phyloP scores from a whole-genome alignment of 2,329 filamentous ascomycete genomes.

The Cryphonectria japonica region DNA sequence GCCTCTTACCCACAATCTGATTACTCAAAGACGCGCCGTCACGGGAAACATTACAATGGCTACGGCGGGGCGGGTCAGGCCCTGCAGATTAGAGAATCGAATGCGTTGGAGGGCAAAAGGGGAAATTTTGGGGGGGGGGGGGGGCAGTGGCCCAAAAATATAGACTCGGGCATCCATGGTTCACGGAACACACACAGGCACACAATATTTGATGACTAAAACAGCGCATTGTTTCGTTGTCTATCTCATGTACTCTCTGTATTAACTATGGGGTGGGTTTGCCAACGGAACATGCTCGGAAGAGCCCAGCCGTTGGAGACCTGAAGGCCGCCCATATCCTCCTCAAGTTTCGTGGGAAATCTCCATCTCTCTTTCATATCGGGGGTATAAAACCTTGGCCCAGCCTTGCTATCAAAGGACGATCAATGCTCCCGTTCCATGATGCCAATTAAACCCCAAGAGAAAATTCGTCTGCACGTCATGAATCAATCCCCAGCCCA shows the following conservation, averaged over 20 bases:
- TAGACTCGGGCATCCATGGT: not conserved
- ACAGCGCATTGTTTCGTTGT: not conserved
- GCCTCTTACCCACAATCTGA: not conserved
- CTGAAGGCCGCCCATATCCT: slow-evolving; percentile 2
- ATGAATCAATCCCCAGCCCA: not conserved
- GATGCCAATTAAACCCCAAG: slow-evolving; percentile 5
- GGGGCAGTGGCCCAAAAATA: not conserved
- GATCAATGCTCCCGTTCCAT: slow-evolving; percentile 9
- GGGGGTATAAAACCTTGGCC: slow-evolving; percentile 20
- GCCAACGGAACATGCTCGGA: not conserved
- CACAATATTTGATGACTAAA: not conserved
- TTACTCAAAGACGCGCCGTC: not conserved
- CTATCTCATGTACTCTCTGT: not conserved
- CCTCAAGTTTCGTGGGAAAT: not conserved
- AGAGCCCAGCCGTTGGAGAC: not conserved
- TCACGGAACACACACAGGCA: not conserved
- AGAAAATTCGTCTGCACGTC: not conserved
- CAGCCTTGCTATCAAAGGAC: slow-evolving; percentile 1
- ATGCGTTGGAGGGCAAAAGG: not conserved
- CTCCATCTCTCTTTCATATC: slow-evolving; percentile 9
- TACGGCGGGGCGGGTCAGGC: not conserved
- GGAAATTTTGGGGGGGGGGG: too few relatives aligned
- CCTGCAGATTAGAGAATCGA: not conserved
- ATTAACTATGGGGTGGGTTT: not conserved
- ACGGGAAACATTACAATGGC: not conserved